Evolutionary conservation across 2,329 filamentous ascomycete genomes (phyloP).

Genomic region (Trichoderma endophyticum): DNA sequence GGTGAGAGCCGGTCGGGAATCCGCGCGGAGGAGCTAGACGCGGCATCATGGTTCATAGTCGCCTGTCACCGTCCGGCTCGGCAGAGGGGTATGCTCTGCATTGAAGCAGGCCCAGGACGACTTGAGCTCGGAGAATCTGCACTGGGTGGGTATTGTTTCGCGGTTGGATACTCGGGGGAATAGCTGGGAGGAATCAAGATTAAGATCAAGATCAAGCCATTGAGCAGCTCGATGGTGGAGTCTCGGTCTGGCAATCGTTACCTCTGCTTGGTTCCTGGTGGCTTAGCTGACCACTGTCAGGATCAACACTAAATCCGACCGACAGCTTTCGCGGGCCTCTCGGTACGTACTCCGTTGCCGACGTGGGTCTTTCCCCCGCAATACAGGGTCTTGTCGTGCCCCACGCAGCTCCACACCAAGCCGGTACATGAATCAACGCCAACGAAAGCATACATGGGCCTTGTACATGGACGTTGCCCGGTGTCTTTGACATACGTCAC

Average conservation of each 20-base stretch:
- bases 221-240: constrained; percentile 5
- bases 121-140: neutral
- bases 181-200: neutral
- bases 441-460: neutral
- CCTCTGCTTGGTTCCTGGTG: neutral
- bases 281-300: constrained; percentile 7
- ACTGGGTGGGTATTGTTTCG: neutral
- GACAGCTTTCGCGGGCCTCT: neutral
- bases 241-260: neutral
- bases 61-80: constrained; percentile 35
- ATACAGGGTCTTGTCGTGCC: constrained; percentile 21
- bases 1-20: constrained; percentile 22
- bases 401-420: neutral
- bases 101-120: constrained; percentile 14
- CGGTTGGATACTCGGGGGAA: neutral
- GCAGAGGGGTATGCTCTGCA: constrained; percentile 24
- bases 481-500: neutral
- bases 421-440: neutral
- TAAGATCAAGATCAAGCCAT: neutral
- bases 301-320: constrained; percentile 21
- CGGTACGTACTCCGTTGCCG: constrained; percentile 16
- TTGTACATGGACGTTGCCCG: neutral
- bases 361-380: constrained; percentile 13
- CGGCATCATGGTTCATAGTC: constrained; percentile 53
- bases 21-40: constrained; percentile 40